These are phyloP conservation scores for Huntiella abstrusa DNA, from an alignment of 2,329 filamentous ascomycete species.

Conservation along the genomic window DNA sequence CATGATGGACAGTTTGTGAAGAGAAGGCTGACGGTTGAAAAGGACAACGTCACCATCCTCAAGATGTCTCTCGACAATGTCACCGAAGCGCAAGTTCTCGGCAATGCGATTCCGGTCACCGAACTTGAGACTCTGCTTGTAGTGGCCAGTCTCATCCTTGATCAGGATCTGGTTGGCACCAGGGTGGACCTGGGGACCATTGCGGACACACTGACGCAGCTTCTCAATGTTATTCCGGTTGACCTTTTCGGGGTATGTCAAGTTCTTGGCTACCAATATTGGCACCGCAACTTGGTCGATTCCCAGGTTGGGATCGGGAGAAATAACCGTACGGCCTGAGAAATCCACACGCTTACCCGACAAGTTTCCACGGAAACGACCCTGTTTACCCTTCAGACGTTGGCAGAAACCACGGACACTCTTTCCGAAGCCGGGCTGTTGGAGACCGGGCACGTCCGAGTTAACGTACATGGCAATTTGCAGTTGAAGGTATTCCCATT, in stretches of 20 bases:
- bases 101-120: constrained; percentile 54
- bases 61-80: constrained; percentile 83
- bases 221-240: constrained; percentile 74
- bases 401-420: constrained; percentile 87
- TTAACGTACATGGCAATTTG: constrained; percentile 98
- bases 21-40: constrained; percentile 92
- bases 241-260: constrained; percentile 86
- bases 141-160: constrained; percentile 42
- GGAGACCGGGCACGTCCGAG: constrained; percentile 83
- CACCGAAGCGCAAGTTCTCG: constrained; percentile 57
- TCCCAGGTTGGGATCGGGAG: constrained; percentile 81
- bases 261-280: constrained; percentile 76
- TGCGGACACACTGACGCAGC: constrained; percentile 51
- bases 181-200: constrained; percentile 63
- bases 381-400: constrained; percentile 89
- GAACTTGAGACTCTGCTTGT: constrained; percentile 59
- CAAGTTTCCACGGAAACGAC: constrained; percentile 87
- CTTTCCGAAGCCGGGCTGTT: constrained; percentile 72
- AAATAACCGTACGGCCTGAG: constrained; percentile 92
- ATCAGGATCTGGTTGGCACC: constrained; percentile 72
- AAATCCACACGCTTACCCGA: constrained; percentile 98
- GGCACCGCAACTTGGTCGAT: constrained; percentile 92
- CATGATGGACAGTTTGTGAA: constrained; percentile 98
- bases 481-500: constrained; percentile 92
- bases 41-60: constrained; percentile 91